Base-by-base conservation (phyloP, 2,329 filamentous ascomycete genomes). In the Zymoseptoria ardabiliae region DNA sequence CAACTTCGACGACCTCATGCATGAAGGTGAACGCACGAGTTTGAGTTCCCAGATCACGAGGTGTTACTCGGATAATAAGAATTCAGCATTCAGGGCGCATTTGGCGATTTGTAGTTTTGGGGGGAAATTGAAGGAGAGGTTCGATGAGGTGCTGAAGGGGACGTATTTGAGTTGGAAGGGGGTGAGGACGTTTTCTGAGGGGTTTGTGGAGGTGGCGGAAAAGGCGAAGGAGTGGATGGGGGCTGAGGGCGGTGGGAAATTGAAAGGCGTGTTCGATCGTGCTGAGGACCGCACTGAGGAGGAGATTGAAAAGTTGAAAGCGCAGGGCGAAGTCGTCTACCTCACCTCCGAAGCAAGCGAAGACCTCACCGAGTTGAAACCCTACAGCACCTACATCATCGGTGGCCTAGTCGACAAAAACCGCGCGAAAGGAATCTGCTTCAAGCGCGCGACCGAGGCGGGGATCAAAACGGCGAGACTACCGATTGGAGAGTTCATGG, bases 351-450 rank as follows among this genome's bases (percentile, higher is more conserved):
- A 99, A 74, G 95, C 91, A n/a, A 86, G 89, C 0, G 82, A 96
- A 66, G 93, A 89, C 0, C 81, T 99, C 28, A 86, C 88, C 5
- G 83, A 89, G 50, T 82, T 99, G 50, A 91, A 92, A 72, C 90
- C 92, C 0, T 88, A 94, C 75, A 91, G 88, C 61, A 93, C 86
- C 60, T 99, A 99, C 74, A 88, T 99, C 63, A 88, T 99, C 58
- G 94, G 94, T 41, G 94, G 93, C 0, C 80, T 99, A 41, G 94
- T 99, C 23, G 94, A 99, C 77, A 92, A 92, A 76, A 99, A 99
- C 75, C 84, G 94, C 51, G 88, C 99, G 75, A 99, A 99, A 78
- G 91, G 90, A 0, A 81, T 99, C 45, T 99, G 94, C 75, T 91
- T 96, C 79, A 88, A 87, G 68, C 82, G 88, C 17, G 94, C 94